Evolutionary conservation across 176 grass and related monocot species (phyloP).

Genomic region (Puya raimondii): DNA sequence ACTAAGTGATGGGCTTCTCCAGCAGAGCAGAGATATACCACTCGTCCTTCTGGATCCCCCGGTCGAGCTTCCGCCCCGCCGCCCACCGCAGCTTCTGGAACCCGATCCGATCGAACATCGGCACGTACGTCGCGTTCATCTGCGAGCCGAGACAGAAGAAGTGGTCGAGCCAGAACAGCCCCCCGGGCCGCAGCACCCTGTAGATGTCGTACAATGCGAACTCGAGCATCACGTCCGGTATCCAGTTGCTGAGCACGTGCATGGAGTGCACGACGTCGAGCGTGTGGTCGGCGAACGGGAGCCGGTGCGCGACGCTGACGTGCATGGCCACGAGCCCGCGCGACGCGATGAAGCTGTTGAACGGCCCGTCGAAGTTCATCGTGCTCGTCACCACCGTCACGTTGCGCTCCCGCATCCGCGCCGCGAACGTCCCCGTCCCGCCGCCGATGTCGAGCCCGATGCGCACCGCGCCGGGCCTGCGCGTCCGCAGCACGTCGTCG

Average conservation of each 20-base stretch:
- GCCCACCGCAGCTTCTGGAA: conserved; percentile 47
- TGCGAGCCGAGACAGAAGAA: conserved; percentile 37
- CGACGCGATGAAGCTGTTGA: conserved; percentile 50
- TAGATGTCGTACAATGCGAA: conserved; percentile 39
- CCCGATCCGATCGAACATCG: conserved; percentile 25
- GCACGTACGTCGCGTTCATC: conserved; percentile 24
- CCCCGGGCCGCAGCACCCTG: conserved; percentile 35
- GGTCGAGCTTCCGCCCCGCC: conserved; percentile 34
- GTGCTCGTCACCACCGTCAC: conserved; percentile 41
- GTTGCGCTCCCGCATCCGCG: conserved; percentile 38
- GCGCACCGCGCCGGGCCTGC: conserved; percentile 16
- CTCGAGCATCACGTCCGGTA: conserved; percentile 31
- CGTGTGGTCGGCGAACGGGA: conserved; percentile 19
- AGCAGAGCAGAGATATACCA: conserved; percentile 46
- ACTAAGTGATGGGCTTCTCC: conserved; percentile 36
- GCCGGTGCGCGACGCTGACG: conserved; percentile 20
- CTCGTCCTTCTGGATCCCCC: conserved; percentile 31
- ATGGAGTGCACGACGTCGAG: conserved; percentile 40
- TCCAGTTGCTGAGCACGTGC: conserved; percentile 34
- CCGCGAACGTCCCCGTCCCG: conserved; percentile 35
- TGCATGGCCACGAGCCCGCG: conserved; percentile 37
- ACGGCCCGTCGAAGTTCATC: conserved; percentile 52
- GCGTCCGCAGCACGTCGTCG: conserved; percentile 29
- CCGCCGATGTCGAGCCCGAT: conserved; percentile 54
- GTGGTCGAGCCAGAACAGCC: conserved; percentile 44